Base-by-base conservation (phyloP, 805 yeast genomes). In the Wickerhamomyces strasburgensis region DNA sequence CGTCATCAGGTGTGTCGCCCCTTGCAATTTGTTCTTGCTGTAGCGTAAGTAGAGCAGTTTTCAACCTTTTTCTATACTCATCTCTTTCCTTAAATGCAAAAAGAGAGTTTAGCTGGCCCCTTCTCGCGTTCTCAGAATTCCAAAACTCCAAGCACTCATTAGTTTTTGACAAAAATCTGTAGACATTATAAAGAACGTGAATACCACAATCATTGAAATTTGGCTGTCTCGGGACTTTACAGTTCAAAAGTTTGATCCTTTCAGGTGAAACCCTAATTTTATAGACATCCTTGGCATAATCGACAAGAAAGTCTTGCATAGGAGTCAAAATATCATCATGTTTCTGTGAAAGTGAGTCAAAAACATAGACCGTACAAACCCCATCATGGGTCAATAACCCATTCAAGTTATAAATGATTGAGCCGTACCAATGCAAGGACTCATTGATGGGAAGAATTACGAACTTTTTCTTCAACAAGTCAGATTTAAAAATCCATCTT, bases 171-270 rank as follows among this genome's bases (percentile, higher is more conserved):
- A 81, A 64, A 59, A 85, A 79, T 44, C 71, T 75, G 39, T 67
- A 64, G 10, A 80, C 70, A 49, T 84, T 88, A 48, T 80, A 80
- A 13, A 93, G 80, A 2, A 90, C 84, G 61, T 85, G 96, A 15
- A 93, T 76, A 2, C 98, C 98, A 64, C 98, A 93, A 57, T 93
- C 98, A 54, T 88, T 85, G 61, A 80, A 78, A 56, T 93, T 93
- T 21, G 79, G 78, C 54, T 93, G 98, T 40, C 71, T 77, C 1
- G 97, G 96, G 0, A 87, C 93, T 5, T 64, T 53, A 5, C 79
- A 77, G 6, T 65, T 57, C 34, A 65, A 56, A 32, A 75, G 60
- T 30, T 67, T 57, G 16, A 89, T 73, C 29, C 65, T 68, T 5
- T 61, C 57, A 10, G 65, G 65, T 15, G 61, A 61, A 4, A 88